Evolutionary conservation across 1,284 basidiomycete genomes (phyloP).

Genomic region (Leccinum solheimii): DNA sequence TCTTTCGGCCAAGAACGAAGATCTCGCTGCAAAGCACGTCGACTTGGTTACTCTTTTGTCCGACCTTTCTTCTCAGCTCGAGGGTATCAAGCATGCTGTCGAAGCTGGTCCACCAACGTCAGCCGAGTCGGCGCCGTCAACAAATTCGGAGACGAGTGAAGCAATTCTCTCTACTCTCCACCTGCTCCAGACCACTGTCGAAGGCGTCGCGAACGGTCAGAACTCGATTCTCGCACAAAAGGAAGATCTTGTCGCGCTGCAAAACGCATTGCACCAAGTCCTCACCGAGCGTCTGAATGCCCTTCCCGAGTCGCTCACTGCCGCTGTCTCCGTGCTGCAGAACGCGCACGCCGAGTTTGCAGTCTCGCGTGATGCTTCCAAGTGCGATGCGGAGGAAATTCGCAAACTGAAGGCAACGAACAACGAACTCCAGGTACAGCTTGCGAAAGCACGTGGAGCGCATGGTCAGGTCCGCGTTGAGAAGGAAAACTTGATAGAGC

Average conservation of each 20-base stretch:
- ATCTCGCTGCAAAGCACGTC: conserved; percentile 36
- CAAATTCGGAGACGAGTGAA: conserved; percentile 33
- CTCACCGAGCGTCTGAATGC: conserved; percentile 52
- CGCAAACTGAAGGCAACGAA: conserved; percentile 53
- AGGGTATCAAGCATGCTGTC: conserved; percentile 43
- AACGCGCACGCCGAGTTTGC: conserved; percentile 61
- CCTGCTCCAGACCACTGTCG: conserved; percentile 48
- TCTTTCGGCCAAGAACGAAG: conserved; percentile 41
- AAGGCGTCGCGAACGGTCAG: conserved; percentile 45
- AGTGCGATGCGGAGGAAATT: conserved; percentile 68
- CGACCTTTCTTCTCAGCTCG: conserved; percentile 44
- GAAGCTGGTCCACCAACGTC: conserved; percentile 14
- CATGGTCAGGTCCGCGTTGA: conserved; percentile 80
- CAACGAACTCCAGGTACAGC: conserved; percentile 65
- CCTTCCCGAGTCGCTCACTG: conserved; percentile 59
- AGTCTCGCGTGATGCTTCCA: conserved; percentile 52
- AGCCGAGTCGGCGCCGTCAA: conserved; percentile 14
- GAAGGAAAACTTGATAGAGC: conserved; percentile 69
- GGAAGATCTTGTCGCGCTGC: conserved; percentile 43
- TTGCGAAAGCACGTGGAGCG: conserved; percentile 70
- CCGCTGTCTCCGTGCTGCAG: conserved; percentile 57
- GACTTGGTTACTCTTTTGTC: conserved; percentile 41
- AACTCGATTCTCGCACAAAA: conserved; percentile 46
- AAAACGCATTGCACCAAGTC: conserved; percentile 46
- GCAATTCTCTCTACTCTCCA: conserved; percentile 30